Percentiles rank a stretch among this genome's conserved stretches.
Conservation (phyloP, 768 basidiomycete species). For the Nevesoporus exiguus region DNA sequence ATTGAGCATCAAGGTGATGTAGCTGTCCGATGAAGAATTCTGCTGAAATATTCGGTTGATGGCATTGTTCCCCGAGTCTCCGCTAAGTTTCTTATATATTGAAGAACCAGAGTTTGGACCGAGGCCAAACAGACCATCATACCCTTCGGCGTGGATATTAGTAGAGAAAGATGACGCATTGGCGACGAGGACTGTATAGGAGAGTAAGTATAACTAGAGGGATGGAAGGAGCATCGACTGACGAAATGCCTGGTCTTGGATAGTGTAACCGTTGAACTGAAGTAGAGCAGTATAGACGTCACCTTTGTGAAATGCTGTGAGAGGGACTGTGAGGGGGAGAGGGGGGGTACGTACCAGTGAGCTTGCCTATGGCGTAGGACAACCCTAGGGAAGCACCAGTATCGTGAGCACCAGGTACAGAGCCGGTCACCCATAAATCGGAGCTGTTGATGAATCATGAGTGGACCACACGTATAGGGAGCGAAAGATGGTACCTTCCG, state of each 20-base stretch:
- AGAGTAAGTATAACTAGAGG: background rate
- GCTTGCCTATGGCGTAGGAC: slow-evolving; percentile 67
- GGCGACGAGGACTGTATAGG: slow-evolving; percentile 52
- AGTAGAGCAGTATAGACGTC: slow-evolving; percentile 52
- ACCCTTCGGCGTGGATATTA: slow-evolving; percentile 57
- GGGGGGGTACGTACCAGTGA: slow-evolving; percentile 42
- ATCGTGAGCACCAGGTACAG: slow-evolving; percentile 48
- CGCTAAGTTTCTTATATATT: slow-evolving; percentile 54
- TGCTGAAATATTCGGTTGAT: slow-evolving; percentile 65
- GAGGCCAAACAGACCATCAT: slow-evolving; percentile 70
- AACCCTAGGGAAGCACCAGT: slow-evolving; percentile 55
- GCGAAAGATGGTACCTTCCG: slow-evolving; percentile 52
- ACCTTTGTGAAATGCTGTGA: slow-evolving; percentile 36
- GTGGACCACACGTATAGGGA: background rate
- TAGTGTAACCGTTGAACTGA: slow-evolving; percentile 52
- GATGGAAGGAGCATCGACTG: slow-evolving; percentile 21
- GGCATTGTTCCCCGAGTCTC: slow-evolving; percentile 49
- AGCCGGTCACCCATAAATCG: slow-evolving; percentile 67
- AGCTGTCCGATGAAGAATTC: slow-evolving; percentile 53
- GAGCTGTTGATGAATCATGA: slow-evolving; percentile 42
- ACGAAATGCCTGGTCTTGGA: slow-evolving; percentile 68
- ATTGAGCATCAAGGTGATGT: slow-evolving; percentile 65
- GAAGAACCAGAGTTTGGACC: slow-evolving; percentile 74
- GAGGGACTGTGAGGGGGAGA: background rate
- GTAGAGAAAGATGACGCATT: slow-evolving; percentile 63